phyloP scores from a whole-genome alignment of 2,329 filamentous ascomycete genomes.

The Magnaporthiopsis poae region DNA sequence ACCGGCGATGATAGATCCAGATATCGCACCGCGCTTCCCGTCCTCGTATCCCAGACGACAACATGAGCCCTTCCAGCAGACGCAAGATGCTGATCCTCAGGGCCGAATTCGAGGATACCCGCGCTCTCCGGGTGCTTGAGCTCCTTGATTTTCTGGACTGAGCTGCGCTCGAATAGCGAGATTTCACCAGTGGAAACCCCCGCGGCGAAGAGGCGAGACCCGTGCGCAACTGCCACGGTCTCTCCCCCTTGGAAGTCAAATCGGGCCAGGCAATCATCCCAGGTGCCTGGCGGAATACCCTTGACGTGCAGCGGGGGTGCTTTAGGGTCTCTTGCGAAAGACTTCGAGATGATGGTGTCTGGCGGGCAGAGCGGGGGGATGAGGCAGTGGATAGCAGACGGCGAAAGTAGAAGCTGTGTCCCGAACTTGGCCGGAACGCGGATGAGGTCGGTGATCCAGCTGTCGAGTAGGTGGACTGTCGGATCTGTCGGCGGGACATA shows the following conservation, averaged over 20 bases:
- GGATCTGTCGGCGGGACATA: slow-evolving; percentile 17
- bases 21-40: neutral
- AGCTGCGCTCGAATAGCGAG: slow-evolving; percentile 19
- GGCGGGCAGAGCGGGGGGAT: slow-evolving; percentile 25
- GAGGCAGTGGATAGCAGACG: slow-evolving; percentile 24
- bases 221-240: slow-evolving; percentile 18
- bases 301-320: slow-evolving; percentile 13
- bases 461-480: slow-evolving; percentile 16
- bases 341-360: slow-evolving; percentile 20
- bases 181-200: slow-evolving; percentile 22
- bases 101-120: slow-evolving; percentile 18
- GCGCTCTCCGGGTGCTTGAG: slow-evolving; percentile 20
- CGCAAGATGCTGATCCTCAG: slow-evolving; percentile 17
- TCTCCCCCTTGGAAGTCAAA: slow-evolving; percentile 19
- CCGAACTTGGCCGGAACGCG: slow-evolving; percentile 24
- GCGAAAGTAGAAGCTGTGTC: slow-evolving; percentile 19
- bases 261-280: slow-evolving; percentile 25
- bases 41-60: neutral
- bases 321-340: slow-evolving; percentile 11
- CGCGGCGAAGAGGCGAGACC: slow-evolving; percentile 20
- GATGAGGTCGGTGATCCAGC: slow-evolving; percentile 23
- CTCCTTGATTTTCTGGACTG: slow-evolving; percentile 14
- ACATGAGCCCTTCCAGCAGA: slow-evolving; percentile 11
- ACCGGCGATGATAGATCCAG: neutral
- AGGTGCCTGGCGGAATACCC: slow-evolving; percentile 15